These are phyloP conservation scores for Nakataea oryzae DNA, from an alignment of 2,329 filamentous ascomycete species.

Conservation along the genomic window DNA sequence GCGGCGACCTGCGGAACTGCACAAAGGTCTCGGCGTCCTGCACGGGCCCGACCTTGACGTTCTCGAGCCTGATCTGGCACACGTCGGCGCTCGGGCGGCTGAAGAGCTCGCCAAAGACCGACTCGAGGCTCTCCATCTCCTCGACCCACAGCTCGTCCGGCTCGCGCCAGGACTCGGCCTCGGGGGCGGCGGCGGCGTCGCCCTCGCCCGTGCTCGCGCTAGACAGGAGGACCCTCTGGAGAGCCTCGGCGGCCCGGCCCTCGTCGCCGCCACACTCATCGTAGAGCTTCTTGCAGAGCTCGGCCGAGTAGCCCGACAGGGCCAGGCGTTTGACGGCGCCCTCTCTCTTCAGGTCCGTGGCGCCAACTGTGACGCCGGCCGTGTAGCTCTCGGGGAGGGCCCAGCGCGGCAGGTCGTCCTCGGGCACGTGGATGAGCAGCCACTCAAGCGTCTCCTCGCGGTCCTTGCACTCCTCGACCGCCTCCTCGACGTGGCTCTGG, in stretches of 20 bases:
- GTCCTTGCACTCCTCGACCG: constrained; percentile 78
- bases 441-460: constrained; percentile 89
- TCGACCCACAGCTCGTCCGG: constrained; percentile 68
- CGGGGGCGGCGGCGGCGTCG: constrained; percentile 8
- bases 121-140: constrained; percentile 72
- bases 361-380: constrained; percentile 78
- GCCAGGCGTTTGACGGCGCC: constrained; percentile 73
- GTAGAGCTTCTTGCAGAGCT: constrained; percentile 71
- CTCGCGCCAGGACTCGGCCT: constrained; percentile 26
- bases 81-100: constrained; percentile 47
- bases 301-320: constrained; percentile 72
- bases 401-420: constrained; percentile 92
- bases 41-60: constrained; percentile 38
- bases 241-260: constrained; percentile 61
- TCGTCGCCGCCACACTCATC: constrained; percentile 65
- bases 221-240: constrained; percentile 60
- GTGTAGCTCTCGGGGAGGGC: constrained; percentile 85
- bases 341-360: constrained; percentile 71
- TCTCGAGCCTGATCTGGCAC: constrained; percentile 60
- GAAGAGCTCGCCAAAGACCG: constrained; percentile 74
- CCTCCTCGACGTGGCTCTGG: constrained; percentile 81
- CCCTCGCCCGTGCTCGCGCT: constrained; percentile 21
- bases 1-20: constrained; percentile 60
- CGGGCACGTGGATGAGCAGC: constrained; percentile 92
- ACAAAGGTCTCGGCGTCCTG: constrained; percentile 41